Percentiles rank a stretch among this genome's conserved stretches.
Evolutionary conservation across 2,329 filamentous ascomycete genomes (phyloP).

Genomic region (Eurotiales sp.): DNA sequence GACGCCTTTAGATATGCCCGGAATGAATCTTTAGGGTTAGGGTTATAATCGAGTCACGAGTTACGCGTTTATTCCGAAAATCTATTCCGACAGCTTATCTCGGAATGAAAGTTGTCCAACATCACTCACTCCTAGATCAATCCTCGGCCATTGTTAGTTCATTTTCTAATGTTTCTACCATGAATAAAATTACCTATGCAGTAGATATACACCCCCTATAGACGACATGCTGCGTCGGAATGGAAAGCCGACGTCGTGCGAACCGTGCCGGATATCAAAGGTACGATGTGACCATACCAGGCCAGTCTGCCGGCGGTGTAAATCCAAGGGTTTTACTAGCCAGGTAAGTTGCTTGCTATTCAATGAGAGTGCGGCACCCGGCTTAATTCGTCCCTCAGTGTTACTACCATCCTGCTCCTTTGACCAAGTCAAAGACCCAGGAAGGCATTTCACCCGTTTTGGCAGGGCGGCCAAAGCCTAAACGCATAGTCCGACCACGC

Average conservation of each 20-base stretch:
- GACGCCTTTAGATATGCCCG: too few species aligned
- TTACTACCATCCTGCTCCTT: slow-evolving; percentile 13
- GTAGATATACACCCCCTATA: too few species aligned
- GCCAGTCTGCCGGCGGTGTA: slow-evolving; percentile 23
- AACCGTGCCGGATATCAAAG: slow-evolving; percentile 36
- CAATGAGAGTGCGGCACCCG: not conserved
- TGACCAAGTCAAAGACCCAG: slow-evolving; percentile 5
- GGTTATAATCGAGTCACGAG: not conserved
- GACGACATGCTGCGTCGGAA: slow-evolving; percentile 30
- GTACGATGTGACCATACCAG: slow-evolving; percentile 33
- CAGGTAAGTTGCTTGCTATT: not conserved
- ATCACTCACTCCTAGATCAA: too few species aligned
- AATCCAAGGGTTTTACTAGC: slow-evolving; percentile 4
- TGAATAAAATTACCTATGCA: not conserved
- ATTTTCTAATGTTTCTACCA: too few species aligned
- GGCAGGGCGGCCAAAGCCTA: not conserved
- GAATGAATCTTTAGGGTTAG: not conserved
- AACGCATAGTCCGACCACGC: not conserved
- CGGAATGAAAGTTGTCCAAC: too few species aligned
- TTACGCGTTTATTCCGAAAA: slow-evolving; percentile 5
- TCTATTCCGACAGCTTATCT: not conserved
- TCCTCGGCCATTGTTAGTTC: too few species aligned
- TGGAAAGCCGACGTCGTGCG: slow-evolving; percentile 35
- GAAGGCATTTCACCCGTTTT: not conserved
- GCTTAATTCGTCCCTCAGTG: not conserved